Evolutionary conservation across 768 basidiomycete species (phyloP), one percentile per base, ranked within the genome.

Genomic region (Tulasnella sp.): DNA sequence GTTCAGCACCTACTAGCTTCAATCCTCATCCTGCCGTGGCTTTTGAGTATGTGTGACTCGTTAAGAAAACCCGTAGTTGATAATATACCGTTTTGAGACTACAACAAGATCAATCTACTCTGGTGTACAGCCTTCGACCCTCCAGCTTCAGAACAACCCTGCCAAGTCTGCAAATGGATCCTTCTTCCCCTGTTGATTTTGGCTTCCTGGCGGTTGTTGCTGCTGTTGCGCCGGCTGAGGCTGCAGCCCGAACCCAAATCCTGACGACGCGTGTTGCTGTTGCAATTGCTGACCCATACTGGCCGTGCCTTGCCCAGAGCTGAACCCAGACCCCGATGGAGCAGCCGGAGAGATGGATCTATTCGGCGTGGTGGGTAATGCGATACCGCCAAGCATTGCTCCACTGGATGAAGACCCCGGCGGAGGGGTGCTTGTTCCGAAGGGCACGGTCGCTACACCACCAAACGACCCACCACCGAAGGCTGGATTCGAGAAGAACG

Each of bases 161-260:
- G 87, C 92, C 42, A 94, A 85, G 83, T 94, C 93, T 7, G 92
- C 92, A 80, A 94, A 94, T 54, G 93, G 93, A 82, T 94, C 93
- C 81, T 92, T 94, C 72, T 64, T 58, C 22, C 38, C 31, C 37
- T 37, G 45, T 29, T 67, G 58, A 39, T 29, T 25, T 37, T 52
- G 74, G 37, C 54, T 58, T 19, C 49, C 11, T 25, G 22, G 70
- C 15, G 37, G 68, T 25, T 22, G 68, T 39, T 17, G 77, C 31
- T 69, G 75, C 17, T 67, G 67, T 39, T 76, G 75, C 17, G 22
- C 37, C 29, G 71, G 67, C 76, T 84, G 85, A 78, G 87, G 86
- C 64, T 82, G 49, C 31, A 75, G 36, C 14, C 37, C 45, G n/a
- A 36, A 22, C 0, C 40, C 71, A 12, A 58, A 36, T 17, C 52